Percentiles rank a stretch among this genome's conserved stretches.
Conservation (phyloP, 176 grass and related monocot species). For the Hsuehochloa calcarea region DNA sequence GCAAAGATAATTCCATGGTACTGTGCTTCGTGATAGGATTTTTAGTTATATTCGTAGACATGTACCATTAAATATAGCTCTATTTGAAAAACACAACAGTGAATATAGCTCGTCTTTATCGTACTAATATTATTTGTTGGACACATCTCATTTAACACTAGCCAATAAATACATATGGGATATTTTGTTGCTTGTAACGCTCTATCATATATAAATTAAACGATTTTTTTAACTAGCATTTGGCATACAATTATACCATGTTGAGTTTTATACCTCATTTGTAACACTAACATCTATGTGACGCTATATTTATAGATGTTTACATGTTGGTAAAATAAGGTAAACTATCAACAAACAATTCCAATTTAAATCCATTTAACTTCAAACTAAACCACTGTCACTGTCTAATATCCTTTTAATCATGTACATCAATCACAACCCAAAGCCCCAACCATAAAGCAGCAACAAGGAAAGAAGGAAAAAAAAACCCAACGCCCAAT, state of each 20-base stretch:
- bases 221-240: too few relatives aligned
- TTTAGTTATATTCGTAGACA: neutral
- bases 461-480: neutral
- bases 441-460: conserved; percentile 1
- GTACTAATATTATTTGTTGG: neutral
- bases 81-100: neutral
- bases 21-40: neutral
- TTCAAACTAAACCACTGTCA: conserved; percentile 1
- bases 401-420: conserved; percentile 14
- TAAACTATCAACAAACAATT: neutral
- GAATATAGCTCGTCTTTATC: neutral
- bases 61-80: too few relatives aligned
- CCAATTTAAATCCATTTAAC: neutral
- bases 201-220: too few relatives aligned
- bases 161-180: neutral
- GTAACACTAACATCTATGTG: too few relatives aligned
- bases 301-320: neutral
- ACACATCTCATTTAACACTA: neutral
- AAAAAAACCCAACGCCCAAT: neutral
- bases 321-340: neutral
- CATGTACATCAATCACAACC: neutral
- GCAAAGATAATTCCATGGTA: neutral
- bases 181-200: too few relatives aligned
- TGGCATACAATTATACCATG: neutral
- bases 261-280: neutral